Evolutionary conservation across 2,329 filamentous ascomycete genomes (phyloP).

Genomic region (Albophoma yamanashiensis): DNA sequence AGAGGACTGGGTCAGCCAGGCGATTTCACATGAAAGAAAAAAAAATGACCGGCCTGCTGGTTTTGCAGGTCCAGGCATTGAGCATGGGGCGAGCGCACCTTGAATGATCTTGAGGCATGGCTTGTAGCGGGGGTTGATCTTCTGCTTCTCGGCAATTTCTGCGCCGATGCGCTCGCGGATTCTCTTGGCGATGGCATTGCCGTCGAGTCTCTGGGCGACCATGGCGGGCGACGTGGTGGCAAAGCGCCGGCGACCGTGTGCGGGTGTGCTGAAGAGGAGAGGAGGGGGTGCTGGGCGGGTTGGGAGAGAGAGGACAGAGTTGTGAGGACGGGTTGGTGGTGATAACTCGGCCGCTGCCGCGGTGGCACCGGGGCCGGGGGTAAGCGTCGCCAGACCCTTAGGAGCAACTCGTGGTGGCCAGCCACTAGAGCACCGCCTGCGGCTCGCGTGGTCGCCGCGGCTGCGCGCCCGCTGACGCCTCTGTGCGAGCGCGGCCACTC

Average conservation of each 20-base stretch:
- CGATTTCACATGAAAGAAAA: not conserved
- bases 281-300: constrained; percentile 1
- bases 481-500: not conserved
- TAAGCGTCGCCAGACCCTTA: not conserved
- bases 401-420: not conserved
- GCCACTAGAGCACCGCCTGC: not conserved
- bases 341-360: not conserved
- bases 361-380: constrained; percentile 1
- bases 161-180: constrained; percentile 74
- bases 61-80: not conserved
- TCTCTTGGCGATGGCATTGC: constrained; percentile 84
- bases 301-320: not conserved
- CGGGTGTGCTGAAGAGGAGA: not conserved
- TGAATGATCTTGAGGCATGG: constrained; percentile 92
- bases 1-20: constrained; percentile 11
- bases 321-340: not conserved
- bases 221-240: constrained; percentile 51
- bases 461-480: not conserved
- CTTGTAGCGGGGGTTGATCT: constrained; percentile 74
- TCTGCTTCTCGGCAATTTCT: constrained; percentile 75
- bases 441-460: not conserved
- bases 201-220: constrained; percentile 87
- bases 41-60: not conserved
- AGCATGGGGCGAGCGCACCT: constrained; percentile 41
- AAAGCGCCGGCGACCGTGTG: constrained; percentile 19